Evolutionary conservation across 352 stramenopile species (phyloP), one percentile per base, ranked within the genome.

Genomic region (Stephanocyclus meneghinianus): DNA sequence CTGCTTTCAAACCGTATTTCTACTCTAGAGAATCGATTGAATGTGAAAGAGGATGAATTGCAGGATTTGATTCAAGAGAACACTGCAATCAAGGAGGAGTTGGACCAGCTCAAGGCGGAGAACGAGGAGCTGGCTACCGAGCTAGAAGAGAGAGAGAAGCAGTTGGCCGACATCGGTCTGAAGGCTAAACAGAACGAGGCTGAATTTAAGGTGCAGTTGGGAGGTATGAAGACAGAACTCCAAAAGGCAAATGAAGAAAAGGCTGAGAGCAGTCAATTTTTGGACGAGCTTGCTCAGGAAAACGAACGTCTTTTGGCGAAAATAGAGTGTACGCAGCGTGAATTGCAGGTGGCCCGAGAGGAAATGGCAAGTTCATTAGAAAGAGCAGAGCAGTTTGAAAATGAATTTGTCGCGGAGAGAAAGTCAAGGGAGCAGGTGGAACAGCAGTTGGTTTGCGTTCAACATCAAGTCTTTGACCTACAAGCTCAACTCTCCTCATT

Each of bases 271-370:
- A 53, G 53, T 48, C 6, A 15, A 32, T n/a, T 60, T 2, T 32
- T 87, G 2, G 62, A 81, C 26, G 63, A 63, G 37, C 48, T 78
- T 48, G 71, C 62, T 13, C 45, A 44, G 9, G 67, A 84, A 51
- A 77, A 78, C 59, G 61, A 79, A 35, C 15, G 74, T 29, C 30
- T 72, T 26, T 15, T 66, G 10, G 13, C 13, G 16, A 74, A 69
- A 18, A 44, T 74, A 10, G 50, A 82, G 29, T 9, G 42, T 15
- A 77, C 42, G 10, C 8, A 82, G 40, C 42, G 7, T 63, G 61
- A 77, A n/a, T 48, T 82, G 16, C 0, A 61, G 48, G n/a, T 13
- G 2, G 15, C 18, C 21, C 2, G 18, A 26, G 29, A 42, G 13
- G 53, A 62, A 18, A 30, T 42, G 8, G 53, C 53, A 1, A 26